Percentiles rank a stretch among this genome's conserved stretches.
These are phyloP conservation scores for Golubevia sp. DNA, from an alignment of 1,284 basidiomycete genomes.

Conservation along the genomic window DNA sequence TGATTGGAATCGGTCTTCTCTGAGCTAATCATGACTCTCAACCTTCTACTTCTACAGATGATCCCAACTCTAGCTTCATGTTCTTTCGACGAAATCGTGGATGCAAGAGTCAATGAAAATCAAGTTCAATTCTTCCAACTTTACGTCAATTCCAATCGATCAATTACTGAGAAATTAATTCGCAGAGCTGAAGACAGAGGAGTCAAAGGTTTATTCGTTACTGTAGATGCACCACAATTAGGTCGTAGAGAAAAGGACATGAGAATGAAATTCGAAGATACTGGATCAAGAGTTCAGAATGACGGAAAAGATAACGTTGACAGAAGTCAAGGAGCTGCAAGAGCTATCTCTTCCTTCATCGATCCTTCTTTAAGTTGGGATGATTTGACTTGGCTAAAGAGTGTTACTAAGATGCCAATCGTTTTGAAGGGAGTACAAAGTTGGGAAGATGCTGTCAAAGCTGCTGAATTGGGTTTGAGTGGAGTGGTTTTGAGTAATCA, in stretches of 20 bases:
- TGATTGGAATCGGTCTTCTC: too few relatives aligned
- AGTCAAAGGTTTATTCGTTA: constrained; percentile 83
- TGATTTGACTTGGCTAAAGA: constrained; percentile 84
- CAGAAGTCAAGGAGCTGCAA: constrained; percentile 84
- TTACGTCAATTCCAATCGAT: constrained; percentile 83
- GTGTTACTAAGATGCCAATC: constrained; percentile 85
- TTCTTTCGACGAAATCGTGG: constrained; percentile 86
- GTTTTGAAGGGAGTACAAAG: constrained; percentile 71
- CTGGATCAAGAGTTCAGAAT: constrained; percentile 50
- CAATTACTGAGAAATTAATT: constrained; percentile 79
- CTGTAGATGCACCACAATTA: constrained; percentile 89
- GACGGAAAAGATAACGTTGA: constrained; percentile 69
- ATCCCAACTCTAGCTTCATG: constrained; percentile 79
- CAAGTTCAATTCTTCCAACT: constrained; percentile 29
- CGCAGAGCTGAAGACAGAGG: constrained; percentile 81
- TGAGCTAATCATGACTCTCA: too few relatives aligned
- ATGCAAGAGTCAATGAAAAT: constrained; percentile 56
- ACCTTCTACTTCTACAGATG: constrained; percentile 9
- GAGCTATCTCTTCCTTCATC: constrained; percentile 95
- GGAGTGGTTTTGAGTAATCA: constrained; percentile 78
- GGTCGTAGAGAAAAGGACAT: constrained; percentile 89
- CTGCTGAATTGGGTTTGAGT: constrained; percentile 79
- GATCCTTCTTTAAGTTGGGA: constrained; percentile 86
- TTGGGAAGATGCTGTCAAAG: constrained; percentile 70
- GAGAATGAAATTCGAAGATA: constrained; percentile 91